These are phyloP conservation scores for Yamadazyma pseudoaaseri DNA, from an alignment of 1,139 yeast species.

Conservation along the genomic window DNA sequence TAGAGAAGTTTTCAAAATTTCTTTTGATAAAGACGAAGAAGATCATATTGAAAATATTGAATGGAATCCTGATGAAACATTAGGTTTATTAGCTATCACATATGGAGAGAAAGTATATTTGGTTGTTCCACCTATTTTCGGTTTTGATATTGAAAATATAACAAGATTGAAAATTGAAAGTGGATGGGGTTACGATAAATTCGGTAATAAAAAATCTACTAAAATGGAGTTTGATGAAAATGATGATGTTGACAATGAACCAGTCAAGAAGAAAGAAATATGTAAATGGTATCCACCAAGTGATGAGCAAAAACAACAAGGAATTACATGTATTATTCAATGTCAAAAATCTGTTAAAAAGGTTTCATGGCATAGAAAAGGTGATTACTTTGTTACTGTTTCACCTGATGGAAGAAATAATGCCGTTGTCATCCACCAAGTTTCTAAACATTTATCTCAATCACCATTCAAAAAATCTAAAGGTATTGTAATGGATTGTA, in stretches of 20 bases:
- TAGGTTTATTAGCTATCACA: slow-evolving; percentile 78
- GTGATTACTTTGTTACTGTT: slow-evolving; percentile 93
- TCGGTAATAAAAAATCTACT: slow-evolving; percentile 49
- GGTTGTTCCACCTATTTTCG: slow-evolving; percentile 87
- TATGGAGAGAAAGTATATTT: slow-evolving; percentile 81
- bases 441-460: slow-evolving; percentile 94
- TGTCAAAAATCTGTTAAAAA: slow-evolving; percentile 74
- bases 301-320: slow-evolving; percentile 56
- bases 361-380: slow-evolving; percentile 94
- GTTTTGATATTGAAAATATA: slow-evolving; percentile 79
- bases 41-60: slow-evolving; percentile 81
- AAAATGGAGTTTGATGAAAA: slow-evolving; percentile 38
- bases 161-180: slow-evolving; percentile 79
- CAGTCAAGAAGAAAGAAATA: slow-evolving; percentile 51
- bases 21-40: slow-evolving; percentile 51
- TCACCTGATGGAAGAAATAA: slow-evolving; percentile 88
- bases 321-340: slow-evolving; percentile 71
- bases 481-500: slow-evolving; percentile 94
- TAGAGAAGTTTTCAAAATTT: slow-evolving; percentile 76
- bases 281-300: slow-evolving; percentile 88
- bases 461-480: slow-evolving; percentile 92
- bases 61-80: slow-evolving; percentile 82
- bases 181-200: slow-evolving; percentile 90
- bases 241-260: slow-evolving; percentile 42
- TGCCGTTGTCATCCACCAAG: slow-evolving; percentile 89